Evolutionary conservation across 1,139 yeast genomes (phyloP).

Genomic region (Yamadazyma triangularis): DNA sequence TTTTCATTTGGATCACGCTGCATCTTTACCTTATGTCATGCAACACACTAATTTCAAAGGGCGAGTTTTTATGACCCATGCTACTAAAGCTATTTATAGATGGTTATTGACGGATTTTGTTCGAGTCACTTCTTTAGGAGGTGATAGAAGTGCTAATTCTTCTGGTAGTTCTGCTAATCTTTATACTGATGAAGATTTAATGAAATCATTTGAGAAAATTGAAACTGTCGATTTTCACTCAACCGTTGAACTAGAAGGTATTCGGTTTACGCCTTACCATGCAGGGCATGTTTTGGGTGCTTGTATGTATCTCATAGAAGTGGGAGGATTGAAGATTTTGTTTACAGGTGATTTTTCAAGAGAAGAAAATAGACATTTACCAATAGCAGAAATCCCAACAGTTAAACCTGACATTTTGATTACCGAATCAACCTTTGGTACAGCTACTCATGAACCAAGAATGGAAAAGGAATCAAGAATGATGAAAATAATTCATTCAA

Average conservation of each 20-base stretch:
- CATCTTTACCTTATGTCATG: slow-evolving; percentile 96
- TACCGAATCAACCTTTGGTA: slow-evolving; percentile 95
- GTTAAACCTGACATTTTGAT: slow-evolving; percentile 83
- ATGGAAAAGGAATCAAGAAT: slow-evolving; percentile 77
- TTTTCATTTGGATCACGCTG: slow-evolving; percentile 97
- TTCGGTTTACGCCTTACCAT: slow-evolving; percentile 94
- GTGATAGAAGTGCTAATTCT: slow-evolving; percentile 14
- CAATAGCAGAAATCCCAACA: slow-evolving; percentile 93
- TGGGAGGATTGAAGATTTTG: slow-evolving; percentile 83
- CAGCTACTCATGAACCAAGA: slow-evolving; percentile 94
- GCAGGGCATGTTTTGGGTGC: slow-evolving; percentile 99
- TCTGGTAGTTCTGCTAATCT: slow-evolving; percentile 41
- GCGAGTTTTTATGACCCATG: slow-evolving; percentile 97
- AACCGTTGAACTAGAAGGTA: slow-evolving; percentile 89
- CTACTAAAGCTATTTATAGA: slow-evolving; percentile 94
- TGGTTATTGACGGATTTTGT: slow-evolving; percentile 96
- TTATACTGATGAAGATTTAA: slow-evolving; percentile 87
- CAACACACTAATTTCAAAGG: slow-evolving; percentile 94
- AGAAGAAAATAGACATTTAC: slow-evolving; percentile 92
- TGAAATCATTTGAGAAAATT: slow-evolving; percentile 80
- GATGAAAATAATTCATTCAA: slow-evolving; percentile 78
- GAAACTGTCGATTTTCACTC: slow-evolving; percentile 96
- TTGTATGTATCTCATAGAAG: slow-evolving; percentile 93
- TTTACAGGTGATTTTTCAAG: slow-evolving; percentile 97
- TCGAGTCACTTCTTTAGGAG: slow-evolving; percentile 66